Evolutionary conservation across 2,329 filamentous ascomycete species (phyloP), one percentile per base, ranked within the genome.

Genomic region (Colletotrichum sp.): DNA sequence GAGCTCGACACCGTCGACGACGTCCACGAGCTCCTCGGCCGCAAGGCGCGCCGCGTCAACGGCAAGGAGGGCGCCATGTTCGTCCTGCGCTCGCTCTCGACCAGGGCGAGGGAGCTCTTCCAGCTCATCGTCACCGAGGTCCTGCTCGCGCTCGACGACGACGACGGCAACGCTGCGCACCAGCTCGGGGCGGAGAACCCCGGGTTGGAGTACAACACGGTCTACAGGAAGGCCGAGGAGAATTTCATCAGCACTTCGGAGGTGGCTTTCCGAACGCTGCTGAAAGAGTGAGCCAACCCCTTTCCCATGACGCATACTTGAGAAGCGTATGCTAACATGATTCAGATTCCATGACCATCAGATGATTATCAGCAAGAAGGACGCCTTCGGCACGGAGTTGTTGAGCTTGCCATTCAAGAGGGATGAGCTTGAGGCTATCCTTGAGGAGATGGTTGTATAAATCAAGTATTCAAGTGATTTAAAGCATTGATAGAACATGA

Each of bases 161-260:
- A 91, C n/a, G 88, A 88, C 10, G 87, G 52, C 15, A 79, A 15
- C 81, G 82, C 16, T 16, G 15, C 39, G n/a, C 44, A 52, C n/a
- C 44, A 28, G 7, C 62, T 10, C 83, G 83, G 5, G 87, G 85
- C 0, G 8, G 92, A 92, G 75, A 90, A 90, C 39, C 89, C 92
- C 4, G 96, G 95, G 0, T 92, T 99, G 18, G 96, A 99, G 86
- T 99, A 98, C 83, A 90, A 95, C 26, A 93, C 95, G 80, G 85
- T 99, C 78, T 99, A 99, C 82, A 96, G 98, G 83, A 98, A 98
- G 87, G 96, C 97, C 4, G 94, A 96, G 7, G 96, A 98, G 85
- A 96, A 98, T 82, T 99, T 99, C 84, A 97, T 99, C 66, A 98
- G 96, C 84, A 97, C 95, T 80, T 98, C 95, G 76, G 97, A 99